phyloP scores from a whole-genome alignment of 2,329 filamentous ascomycete species.

The Monilinia laxa region DNA sequence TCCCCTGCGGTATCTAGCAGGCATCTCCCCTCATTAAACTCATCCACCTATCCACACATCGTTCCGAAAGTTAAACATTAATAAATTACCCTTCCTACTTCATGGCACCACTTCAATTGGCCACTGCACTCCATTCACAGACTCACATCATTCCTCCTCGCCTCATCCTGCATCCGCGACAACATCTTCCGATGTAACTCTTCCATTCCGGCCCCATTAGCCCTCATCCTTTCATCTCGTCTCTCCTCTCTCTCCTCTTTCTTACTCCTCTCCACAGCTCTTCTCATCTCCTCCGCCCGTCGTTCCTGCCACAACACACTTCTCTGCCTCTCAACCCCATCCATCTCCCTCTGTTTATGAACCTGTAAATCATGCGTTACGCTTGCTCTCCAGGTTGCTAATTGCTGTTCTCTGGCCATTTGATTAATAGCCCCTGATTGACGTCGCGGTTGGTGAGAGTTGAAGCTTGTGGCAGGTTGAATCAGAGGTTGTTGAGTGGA shows the following conservation, averaged over 20 bases:
- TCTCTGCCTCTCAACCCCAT: conserved; percentile 54
- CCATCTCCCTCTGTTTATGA: conserved; percentile 31
- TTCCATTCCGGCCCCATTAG: conserved; percentile 68
- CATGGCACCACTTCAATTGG: neutral
- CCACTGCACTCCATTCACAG: neutral
- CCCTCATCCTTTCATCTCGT: conserved; percentile 75
- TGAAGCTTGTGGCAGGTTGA: conserved; percentile 42
- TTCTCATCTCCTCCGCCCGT: conserved; percentile 55
- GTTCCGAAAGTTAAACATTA: conserved; percentile 4
- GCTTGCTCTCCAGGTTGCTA: conserved; percentile 67
- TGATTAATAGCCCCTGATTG: conserved; percentile 45
- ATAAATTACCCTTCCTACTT: neutral
- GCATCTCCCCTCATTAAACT: too few species aligned
- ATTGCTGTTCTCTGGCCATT: conserved; percentile 54
- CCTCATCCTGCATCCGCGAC: conserved; percentile 35
- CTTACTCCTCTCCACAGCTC: conserved; percentile 55
- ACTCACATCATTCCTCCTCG: conserved; percentile 6
- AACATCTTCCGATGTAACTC: conserved; percentile 77
- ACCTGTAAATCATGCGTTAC: conserved; percentile 61
- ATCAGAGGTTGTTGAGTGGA: conserved; percentile 25
- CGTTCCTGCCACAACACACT: conserved; percentile 58
- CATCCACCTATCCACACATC: neutral
- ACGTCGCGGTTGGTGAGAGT: conserved; percentile 57
- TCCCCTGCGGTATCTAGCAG: too few species aligned
- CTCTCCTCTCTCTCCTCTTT: conserved; percentile 59